Conservation (phyloP, 2,329 filamentous ascomycete species). For the Trichoderma sp. region DNA sequence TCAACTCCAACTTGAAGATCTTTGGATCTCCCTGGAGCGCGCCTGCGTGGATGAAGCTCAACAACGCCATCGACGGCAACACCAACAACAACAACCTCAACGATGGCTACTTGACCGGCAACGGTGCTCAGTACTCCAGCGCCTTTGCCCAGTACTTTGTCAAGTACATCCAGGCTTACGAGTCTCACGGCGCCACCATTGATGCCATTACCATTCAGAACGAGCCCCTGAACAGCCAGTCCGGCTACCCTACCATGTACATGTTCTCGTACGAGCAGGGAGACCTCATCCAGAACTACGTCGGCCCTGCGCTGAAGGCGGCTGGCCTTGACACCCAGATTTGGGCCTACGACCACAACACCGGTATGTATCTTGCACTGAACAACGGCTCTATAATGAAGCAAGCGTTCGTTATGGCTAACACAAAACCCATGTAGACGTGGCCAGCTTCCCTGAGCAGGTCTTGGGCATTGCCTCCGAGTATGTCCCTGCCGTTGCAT, state of each 20-base stretch:
- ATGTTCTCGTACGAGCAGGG: constrained; percentile 26
- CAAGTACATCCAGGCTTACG: constrained; percentile 28
- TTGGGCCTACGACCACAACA: constrained; percentile 35
- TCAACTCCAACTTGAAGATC: constrained; percentile 39
- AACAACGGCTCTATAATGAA: neutral
- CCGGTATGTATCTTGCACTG: constrained; percentile 30
- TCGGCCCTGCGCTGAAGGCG: constrained; percentile 24
- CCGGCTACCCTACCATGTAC: constrained; percentile 26
- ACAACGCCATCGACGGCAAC: constrained; percentile 38
- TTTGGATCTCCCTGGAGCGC: constrained; percentile 44
- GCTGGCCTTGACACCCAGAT: constrained; percentile 24
- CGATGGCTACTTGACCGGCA: constrained; percentile 34
- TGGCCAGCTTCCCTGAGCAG: constrained; percentile 40
- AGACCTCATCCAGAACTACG: constrained; percentile 25
- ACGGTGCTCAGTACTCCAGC: constrained; percentile 37
- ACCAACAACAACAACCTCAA: constrained; percentile 35
- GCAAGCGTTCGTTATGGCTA: neutral
- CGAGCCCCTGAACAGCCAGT: constrained; percentile 27
- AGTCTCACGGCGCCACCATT: constrained; percentile 21
- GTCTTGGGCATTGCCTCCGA: constrained; percentile 38
- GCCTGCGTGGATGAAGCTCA: constrained; percentile 46
- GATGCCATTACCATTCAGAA: constrained; percentile 27
- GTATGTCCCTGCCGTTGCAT: constrained; percentile 40
- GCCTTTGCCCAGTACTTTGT: constrained; percentile 39
- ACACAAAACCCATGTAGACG: constrained; percentile 30